Evolutionary conservation across 371 early-diverging fungal genomes (phyloP), one percentile per base, ranked within the genome.

Genomic region (Circinella minor): DNA sequence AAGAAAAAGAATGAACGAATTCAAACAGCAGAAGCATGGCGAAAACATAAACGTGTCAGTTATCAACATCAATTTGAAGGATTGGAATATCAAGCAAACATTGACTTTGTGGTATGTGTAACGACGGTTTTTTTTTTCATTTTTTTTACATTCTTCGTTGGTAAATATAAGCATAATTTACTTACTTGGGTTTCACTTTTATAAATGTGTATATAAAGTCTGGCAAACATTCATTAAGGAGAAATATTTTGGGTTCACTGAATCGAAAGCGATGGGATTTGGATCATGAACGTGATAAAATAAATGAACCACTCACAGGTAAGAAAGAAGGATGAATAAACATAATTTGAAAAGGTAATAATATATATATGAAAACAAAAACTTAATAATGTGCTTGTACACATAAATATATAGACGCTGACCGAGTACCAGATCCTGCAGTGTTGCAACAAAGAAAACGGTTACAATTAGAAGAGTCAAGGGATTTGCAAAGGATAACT

Each of bases 21-120:
- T 37, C 74, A 74, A n/a, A 79, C 80, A 15, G 87, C 89, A 36
- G 88, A 84, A 55, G 83, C 84, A 61, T 86, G 89, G 80, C 76
- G 82, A 57, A 81, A 70, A 72, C 76, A 85, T 69, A 79, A 84
- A 71, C 81, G 78, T 17, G 77, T 76, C 36, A 85, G 82, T 60
- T 86, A 81, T 55, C 79, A 78, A 48, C 77, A 73, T 27, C 80
- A 84, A 37, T 84, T 77, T 69, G 82, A 84, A 67, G 86, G 86
- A 6, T 73, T 83, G 38, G 86, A 86, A 70, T 89, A 89, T 64
- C 82, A 84, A 71, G 87, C 89, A 15, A 76, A 82, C 59, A 77
- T 83, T 7, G 81, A 82, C 57, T 86, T 80, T 69, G 72, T 82
- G 38, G 82, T 86, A 75, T 77, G 82, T 71, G 43, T 43, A 43